These are phyloP conservation scores for Trifolium dubium DNA, from an alignment of 306 rosid genomes.

Conservation along the genomic window DNA sequence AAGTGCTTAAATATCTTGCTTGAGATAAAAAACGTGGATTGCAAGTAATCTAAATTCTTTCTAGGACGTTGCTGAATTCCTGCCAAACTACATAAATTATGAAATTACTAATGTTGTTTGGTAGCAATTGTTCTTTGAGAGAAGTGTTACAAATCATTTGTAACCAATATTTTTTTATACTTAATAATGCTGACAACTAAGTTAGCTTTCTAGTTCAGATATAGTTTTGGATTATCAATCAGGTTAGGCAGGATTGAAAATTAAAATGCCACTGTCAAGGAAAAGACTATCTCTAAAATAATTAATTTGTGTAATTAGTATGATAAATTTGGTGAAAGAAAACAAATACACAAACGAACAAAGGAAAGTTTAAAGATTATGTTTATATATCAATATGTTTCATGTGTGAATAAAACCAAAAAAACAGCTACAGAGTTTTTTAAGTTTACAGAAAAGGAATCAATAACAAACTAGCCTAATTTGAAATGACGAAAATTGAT, in stretches of 20 bases:
- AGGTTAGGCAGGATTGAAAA: constrained; percentile 1
- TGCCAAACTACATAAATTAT: neutral
- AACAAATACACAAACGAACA: neutral
- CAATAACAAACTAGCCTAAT: neutral
- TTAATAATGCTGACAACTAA: too few species aligned
- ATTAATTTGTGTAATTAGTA: neutral
- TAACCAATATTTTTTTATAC: too few species aligned
- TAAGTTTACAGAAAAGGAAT: constrained; percentile 10
- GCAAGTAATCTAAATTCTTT: neutral
- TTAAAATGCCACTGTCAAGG: neutral
- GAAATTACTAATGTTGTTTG: neutral
- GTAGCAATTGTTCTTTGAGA: neutral
- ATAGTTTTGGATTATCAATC: neutral
- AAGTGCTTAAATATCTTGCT: neutral
- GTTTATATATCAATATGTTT: neutral
- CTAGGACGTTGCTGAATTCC: neutral
- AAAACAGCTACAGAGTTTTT: neutral
- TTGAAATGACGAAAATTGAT: neutral
- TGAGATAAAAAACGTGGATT: neutral
- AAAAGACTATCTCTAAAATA: neutral
- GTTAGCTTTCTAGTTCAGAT: neutral
- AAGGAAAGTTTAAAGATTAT: neutral
- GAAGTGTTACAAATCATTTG: neutral
- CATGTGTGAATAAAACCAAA: neutral
- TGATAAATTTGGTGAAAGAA: neutral